Conservation (phyloP, 345 rosid genomes). For the Eutrema yunnanense region DNA sequence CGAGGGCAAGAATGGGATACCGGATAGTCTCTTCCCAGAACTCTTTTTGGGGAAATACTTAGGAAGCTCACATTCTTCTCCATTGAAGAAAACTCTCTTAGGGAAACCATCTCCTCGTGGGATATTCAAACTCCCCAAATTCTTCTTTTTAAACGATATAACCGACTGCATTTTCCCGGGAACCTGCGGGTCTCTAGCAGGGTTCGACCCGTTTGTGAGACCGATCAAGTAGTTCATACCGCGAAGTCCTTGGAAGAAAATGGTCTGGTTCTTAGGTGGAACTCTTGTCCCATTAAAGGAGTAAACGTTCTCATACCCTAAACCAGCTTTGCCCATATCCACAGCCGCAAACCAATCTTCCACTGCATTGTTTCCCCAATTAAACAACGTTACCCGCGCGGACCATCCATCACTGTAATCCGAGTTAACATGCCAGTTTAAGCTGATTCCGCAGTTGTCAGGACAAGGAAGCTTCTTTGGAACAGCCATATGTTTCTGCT, state of each 20-base stretch:
- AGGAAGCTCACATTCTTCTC: conserved; percentile 94
- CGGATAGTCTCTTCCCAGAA: conserved; percentile 25
- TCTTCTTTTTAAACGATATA: conserved; percentile 58
- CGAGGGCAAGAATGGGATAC: conserved; percentile 9
- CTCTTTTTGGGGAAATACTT: conserved; percentile 41
- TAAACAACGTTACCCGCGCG: conserved; percentile 68
- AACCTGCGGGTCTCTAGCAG: conserved; percentile 39
- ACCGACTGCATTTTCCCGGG: conserved; percentile 95
- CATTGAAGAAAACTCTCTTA: conserved; percentile 62
- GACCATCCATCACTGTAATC: conserved; percentile 75
- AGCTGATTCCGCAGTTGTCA: conserved; percentile 82
- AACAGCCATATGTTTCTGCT: conserved; percentile 34
- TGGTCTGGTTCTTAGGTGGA: conserved; percentile 38
- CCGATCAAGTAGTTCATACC: conserved; percentile 74
- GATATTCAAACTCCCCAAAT: conserved; percentile 38
- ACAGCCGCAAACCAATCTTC: conserved; percentile 77
- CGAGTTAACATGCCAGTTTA: conserved; percentile 84
- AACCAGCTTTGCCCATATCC: conserved; percentile 50
- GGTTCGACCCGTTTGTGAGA: conserved; percentile 44
- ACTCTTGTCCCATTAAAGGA: conserved; percentile 77
- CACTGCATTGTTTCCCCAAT: conserved; percentile 53
- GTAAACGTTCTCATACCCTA: conserved; percentile 60
- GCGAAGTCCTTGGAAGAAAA: conserved; percentile 60
- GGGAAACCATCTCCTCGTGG: conserved; percentile 73
- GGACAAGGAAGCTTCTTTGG: conserved; percentile 77